Evolutionary conservation across 306 rosid genomes (phyloP), one percentile per base, ranked within the genome.

Genomic region (Lagenaria siceraria): DNA sequence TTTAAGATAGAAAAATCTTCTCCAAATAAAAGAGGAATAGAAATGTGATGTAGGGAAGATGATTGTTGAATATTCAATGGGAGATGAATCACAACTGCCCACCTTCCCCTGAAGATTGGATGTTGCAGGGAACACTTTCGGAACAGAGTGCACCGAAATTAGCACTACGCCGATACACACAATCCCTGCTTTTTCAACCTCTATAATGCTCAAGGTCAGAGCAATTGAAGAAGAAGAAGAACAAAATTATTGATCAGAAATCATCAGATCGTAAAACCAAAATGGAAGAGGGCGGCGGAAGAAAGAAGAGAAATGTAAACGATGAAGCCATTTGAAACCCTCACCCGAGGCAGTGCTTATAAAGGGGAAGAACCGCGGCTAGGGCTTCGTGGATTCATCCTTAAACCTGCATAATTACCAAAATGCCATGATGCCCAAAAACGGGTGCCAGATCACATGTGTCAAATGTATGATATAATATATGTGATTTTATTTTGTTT

Each of bases 141-240:
- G 78, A 31, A 33, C 78, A 72, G 68, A 75, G 68, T 75, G 68
- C 78, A 75, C 36, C 56, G 68, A 55, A 33, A n/a, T 75, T 75
- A 12, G 52, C 78, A 75, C 78, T 33, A 75, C 22, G 78, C 78
- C 78, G 78, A 75, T 75, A 75, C 78, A 75, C 78, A 75, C 78
- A 75, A 75, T 56, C 68, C 78, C 78, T 75, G 78, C 78, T 13
- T 56, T 49, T 10, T 17, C 55, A 25, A 46, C 22, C 59, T 24
- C 43, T 24, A n/a, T n/a, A 43, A 13, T 43, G 12, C 4, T 65
- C 74, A 38, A 43, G 8, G 15, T 46, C 13, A 15, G 12, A 43
- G 35, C 7, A 0, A 70, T 38, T 40, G 19, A 42, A 68, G 33
- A 40, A 5, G 52, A 12, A 12, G 0, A 5, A 36, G 2, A 21